phyloP scores from a whole-genome alignment of 2,329 filamentous ascomycete genomes.

The Nakataea oryzae region DNA sequence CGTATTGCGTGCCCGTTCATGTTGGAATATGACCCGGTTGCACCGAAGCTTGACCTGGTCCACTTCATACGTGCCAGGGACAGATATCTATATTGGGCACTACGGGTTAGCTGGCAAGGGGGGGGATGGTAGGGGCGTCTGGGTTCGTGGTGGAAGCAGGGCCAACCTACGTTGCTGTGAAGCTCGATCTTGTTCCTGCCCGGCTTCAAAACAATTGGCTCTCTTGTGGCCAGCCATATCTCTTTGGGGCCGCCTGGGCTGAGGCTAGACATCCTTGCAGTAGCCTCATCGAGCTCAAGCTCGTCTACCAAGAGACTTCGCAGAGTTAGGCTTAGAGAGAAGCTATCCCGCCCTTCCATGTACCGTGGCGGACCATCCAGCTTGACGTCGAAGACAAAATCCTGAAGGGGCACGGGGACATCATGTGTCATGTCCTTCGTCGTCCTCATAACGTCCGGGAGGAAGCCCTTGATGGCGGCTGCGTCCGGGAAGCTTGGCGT shows the following conservation, averaged over 20 bases:
- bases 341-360: conserved; percentile 62
- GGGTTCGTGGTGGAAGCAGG: neutral
- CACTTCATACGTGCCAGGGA: conserved; percentile 65
- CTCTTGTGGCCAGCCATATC: conserved; percentile 21
- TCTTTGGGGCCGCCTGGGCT: conserved; percentile 49
- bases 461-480: conserved; percentile 33
- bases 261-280: conserved; percentile 50
- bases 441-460: conserved; percentile 34
- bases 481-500: conserved; percentile 13
- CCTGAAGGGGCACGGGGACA: conserved; percentile 55
- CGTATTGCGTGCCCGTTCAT: conserved; percentile 45
- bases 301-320: conserved; percentile 63
- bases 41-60: conserved; percentile 59
- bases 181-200: conserved; percentile 38
- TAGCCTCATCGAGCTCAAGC: conserved; percentile 54
- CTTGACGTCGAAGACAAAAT: conserved; percentile 62
- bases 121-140: too few relatives aligned
- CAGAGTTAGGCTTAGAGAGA: conserved; percentile 58
- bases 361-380: conserved; percentile 62
- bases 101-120: conserved; percentile 17
- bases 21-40: conserved; percentile 53
- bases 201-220: conserved; percentile 35
- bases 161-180: conserved; percentile 32
- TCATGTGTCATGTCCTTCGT: conserved; percentile 40
- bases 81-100: conserved; percentile 35